Conservation (phyloP, 441 rosid species). For the Brassica hybrid region DNA sequence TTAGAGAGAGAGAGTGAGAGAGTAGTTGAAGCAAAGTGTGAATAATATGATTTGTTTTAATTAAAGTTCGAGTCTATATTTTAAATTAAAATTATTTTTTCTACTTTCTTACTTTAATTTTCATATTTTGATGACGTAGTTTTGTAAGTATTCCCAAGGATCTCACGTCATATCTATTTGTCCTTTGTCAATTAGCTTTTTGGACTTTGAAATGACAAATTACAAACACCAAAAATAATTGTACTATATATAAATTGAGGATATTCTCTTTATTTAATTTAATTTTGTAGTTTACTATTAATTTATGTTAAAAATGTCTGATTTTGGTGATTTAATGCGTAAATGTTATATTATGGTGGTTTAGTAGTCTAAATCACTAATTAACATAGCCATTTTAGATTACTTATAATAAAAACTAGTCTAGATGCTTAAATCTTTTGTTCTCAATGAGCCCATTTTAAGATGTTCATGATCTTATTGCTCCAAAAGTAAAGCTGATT, state of each 20-base stretch:
- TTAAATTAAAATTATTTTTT: not conserved
- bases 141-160: constrained; percentile 2
- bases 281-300: not conserved
- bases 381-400: no score
- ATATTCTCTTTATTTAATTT: not conserved
- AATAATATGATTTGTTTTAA: constrained; percentile 40
- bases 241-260: not conserved
- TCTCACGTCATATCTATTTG: constrained; percentile 7
- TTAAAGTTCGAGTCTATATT: constrained; percentile 30
- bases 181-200: not conserved
- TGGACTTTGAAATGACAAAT: not conserved
- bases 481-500: no score
- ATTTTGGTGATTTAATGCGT: no score
- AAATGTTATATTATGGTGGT: no score
- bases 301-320: not conserved
- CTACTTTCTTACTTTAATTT: not conserved
- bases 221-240: not conserved
- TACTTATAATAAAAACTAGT: no score
- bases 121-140: constrained; percentile 9
- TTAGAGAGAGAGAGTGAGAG: constrained; percentile 18
- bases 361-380: no score
- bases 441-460: no score
- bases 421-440: no score
- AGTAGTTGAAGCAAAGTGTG: constrained; percentile 46
- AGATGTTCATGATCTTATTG: no score